Conservation (phyloP, 768 basidiomycete genomes). For the Amanita pallidorosea region DNA sequence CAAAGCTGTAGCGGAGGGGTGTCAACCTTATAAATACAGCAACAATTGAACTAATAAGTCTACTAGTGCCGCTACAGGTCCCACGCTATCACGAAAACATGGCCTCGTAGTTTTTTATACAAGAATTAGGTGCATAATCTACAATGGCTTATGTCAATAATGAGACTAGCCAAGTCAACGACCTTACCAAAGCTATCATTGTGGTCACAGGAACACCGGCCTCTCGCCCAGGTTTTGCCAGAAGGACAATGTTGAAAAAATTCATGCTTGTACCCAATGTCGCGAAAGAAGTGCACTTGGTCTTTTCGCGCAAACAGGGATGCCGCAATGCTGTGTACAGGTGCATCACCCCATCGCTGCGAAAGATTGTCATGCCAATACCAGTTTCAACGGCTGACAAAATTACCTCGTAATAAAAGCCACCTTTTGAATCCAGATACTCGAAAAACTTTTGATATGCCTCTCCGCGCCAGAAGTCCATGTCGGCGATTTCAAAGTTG, state of each 20-base stretch:
- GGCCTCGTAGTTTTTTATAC: conserved; percentile 25
- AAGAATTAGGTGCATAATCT: conserved; percentile 34
- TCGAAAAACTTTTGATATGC: conserved; percentile 82
- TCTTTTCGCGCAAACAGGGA: conserved; percentile 65
- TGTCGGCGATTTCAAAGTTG: conserved; percentile 86
- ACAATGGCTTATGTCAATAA: neutral
- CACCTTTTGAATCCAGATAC: conserved; percentile 69
- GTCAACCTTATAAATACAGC: neutral
- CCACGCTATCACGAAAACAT: conserved; percentile 17
- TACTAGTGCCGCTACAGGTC: neutral
- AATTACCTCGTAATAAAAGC: conserved; percentile 82
- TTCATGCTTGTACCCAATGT: conserved; percentile 79
- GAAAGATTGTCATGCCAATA: neutral
- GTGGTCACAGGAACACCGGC: conserved; percentile 67
- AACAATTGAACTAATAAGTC: neutral
- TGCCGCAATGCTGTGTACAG: conserved; percentile 68
- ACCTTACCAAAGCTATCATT: conserved; percentile 55
- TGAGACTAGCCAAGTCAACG: no score
- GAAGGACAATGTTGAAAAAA: conserved; percentile 70
- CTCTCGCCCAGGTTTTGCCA: conserved; percentile 42
- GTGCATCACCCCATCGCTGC: conserved; percentile 77
- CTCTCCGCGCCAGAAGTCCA: conserved; percentile 82
- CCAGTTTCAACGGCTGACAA: neutral
- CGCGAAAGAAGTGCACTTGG: conserved; percentile 72
- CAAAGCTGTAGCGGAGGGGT: neutral